Conservation (phyloP, 2,329 filamentous ascomycete species). For the Aspergillus sp. region DNA sequence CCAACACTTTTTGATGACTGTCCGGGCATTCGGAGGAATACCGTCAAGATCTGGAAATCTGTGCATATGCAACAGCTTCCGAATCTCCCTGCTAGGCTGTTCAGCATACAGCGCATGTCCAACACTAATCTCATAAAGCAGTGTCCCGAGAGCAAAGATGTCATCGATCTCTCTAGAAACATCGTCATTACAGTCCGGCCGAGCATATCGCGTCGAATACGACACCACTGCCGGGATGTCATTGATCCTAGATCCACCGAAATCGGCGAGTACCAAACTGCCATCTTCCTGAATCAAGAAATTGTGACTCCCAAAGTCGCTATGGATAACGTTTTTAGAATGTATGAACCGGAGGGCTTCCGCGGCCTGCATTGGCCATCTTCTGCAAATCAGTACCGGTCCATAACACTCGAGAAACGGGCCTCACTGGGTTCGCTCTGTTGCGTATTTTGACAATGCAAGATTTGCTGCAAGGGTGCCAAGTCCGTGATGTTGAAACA, state of each 20-base stretch:
- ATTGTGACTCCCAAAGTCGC: background rate
- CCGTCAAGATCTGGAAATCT: background rate
- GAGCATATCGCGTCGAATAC: background rate
- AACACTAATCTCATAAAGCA: slow-evolving; percentile 1
- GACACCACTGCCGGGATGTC: background rate
- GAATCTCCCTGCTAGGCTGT: background rate
- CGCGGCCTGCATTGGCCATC: background rate
- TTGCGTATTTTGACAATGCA: background rate
- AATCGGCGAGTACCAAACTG: background rate
- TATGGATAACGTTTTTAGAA: background rate
- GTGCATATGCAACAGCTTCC: background rate
- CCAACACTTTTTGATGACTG: background rate
- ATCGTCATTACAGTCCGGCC: background rate
- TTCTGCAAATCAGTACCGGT: background rate
- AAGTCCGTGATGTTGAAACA: background rate
- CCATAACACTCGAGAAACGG: background rate
- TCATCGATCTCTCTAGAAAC: background rate
- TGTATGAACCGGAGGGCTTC: background rate
- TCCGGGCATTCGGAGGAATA: background rate
- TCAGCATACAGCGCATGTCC: background rate
- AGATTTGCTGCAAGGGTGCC: slow-evolving; percentile 3
- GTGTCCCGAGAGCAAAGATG: background rate
- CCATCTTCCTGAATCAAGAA: slow-evolving; percentile 3
- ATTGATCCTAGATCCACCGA: background rate
- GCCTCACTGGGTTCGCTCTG: background rate